Evolutionary conservation across 225 moss, liverwort and hornwort species (phyloP), one percentile per base, ranked within the genome.

Genomic region (Sphagnum tenellum): DNA sequence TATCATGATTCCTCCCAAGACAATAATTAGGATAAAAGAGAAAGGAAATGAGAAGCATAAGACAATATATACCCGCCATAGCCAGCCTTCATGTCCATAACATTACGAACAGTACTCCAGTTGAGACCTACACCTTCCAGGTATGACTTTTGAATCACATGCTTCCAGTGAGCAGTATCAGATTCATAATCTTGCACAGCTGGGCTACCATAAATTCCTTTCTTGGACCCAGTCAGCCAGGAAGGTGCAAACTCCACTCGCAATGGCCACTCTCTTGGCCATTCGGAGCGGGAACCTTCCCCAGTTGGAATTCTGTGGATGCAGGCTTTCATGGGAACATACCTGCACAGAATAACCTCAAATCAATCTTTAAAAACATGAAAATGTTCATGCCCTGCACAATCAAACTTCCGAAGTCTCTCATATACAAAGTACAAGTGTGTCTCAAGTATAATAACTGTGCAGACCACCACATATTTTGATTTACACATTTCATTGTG

Each of bases 31-130:
- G 29, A 29, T 0, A 29, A 29, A 29, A 29, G 29, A 29, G 29
- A 29, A 29, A 29, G 29, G 29, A 29, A 29, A 29, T 29, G 29
- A 29, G 29, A 29, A 29, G 29, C 29, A 29, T 29, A 29, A 29
- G 29, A 29, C 29, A 29, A 29, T 29, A 29, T 29, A 29, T 80
- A 90, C 90, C 90, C 87, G 72, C 90, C 90, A 61, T 76, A 71
- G 70, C 73, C 67, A 67, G 90, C 81, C 49, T 79, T 76, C 90
- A 90, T 90, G 60, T 90, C 88, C 90, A 91, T 91, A 12, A 91
- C 75, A 68, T 91, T 91, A 65, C 91, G 81, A 49, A 91, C 73
- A n/a, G 80, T 65, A 51, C 81, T 82, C 68, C 71, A 78, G 12
- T 81, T 82, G 48, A 91, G 74, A 47, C 91, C 91, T 29, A 91